Conservation (phyloP, 192 early-diverging fungal species). For the Coemansia sp. region DNA sequence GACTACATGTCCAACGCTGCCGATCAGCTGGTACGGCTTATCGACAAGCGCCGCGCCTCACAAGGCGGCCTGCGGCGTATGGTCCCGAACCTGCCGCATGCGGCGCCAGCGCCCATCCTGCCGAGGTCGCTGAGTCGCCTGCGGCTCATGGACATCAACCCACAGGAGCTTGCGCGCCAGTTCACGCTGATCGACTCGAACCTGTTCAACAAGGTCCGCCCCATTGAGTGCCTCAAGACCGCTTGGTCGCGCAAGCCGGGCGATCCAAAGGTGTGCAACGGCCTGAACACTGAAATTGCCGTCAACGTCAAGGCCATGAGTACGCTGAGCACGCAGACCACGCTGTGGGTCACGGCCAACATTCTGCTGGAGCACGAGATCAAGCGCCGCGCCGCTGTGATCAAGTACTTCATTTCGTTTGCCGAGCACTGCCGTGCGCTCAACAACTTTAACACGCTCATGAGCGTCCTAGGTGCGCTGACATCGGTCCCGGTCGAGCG, state of each 20-base stretch:
- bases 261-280: conserved; percentile 51
- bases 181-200: conserved; percentile 89
- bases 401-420: conserved; percentile 84
- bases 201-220: conserved; percentile 74
- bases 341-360: conserved; percentile 79
- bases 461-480: conserved; percentile 85
- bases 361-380: conserved; percentile 77
- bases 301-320: conserved; percentile 86
- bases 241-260: conserved; percentile 74
- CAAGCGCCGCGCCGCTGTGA: conserved; percentile 65
- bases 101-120: conserved; percentile 71
- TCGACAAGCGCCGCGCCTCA: conserved; percentile 66
- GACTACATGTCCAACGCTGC: conserved; percentile 64
- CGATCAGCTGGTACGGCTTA: conserved; percentile 66
- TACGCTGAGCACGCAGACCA: conserved; percentile 74
- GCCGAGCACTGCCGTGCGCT: conserved; percentile 73
- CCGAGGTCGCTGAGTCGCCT: conserved; percentile 75
- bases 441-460: conserved; percentile 94
- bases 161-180: conserved; percentile 90
- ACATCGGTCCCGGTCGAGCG: conserved; percentile 84
- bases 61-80: conserved; percentile 56
- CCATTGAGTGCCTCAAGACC: conserved; percentile 85
- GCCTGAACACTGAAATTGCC: conserved; percentile 53
- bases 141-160: conserved; percentile 81
- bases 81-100: conserved; percentile 56